A percentile compares a stretch with the other conserved stretches of the same genome.
Conservation (phyloP, 345 rosid species). For the Melaleuca quinquenervia region DNA sequence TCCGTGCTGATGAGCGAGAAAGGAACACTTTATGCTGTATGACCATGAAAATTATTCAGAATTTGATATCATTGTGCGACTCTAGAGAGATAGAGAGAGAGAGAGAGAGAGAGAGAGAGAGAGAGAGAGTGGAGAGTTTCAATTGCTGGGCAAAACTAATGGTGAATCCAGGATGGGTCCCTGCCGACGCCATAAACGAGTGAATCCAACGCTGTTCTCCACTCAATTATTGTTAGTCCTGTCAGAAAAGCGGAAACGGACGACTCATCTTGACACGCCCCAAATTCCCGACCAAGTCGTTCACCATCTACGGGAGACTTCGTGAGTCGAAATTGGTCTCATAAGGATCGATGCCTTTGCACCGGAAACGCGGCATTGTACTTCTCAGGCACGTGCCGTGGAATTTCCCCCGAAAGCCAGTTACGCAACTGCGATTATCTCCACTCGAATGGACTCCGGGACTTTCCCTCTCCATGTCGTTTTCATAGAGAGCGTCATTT, state of each 20-base stretch:
- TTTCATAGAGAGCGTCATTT: background rate
- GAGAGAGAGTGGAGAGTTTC: background rate
- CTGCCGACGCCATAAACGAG: background rate
- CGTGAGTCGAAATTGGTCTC: background rate
- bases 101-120: background rate
- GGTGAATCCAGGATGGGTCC: background rate
- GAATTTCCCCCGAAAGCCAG: background rate
- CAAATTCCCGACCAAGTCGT: background rate
- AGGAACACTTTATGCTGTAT: background rate
- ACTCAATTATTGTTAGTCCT: background rate
- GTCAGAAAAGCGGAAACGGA: background rate
- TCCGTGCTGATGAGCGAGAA: background rate
- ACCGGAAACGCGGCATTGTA: background rate
- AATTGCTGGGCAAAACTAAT: background rate
- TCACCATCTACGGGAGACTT: background rate
- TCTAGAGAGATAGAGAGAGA: background rate
- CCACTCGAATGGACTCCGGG: background rate
- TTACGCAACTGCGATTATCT: background rate
- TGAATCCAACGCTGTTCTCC: background rate
- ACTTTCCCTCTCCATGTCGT: background rate
- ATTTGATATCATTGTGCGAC: background rate
- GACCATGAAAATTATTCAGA: background rate
- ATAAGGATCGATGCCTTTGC: background rate
- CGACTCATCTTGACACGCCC: background rate
- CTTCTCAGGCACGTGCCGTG: background rate